Conservation (phyloP, 2,329 filamentous ascomycete genomes). For the Neoascochyta sp. region DNA sequence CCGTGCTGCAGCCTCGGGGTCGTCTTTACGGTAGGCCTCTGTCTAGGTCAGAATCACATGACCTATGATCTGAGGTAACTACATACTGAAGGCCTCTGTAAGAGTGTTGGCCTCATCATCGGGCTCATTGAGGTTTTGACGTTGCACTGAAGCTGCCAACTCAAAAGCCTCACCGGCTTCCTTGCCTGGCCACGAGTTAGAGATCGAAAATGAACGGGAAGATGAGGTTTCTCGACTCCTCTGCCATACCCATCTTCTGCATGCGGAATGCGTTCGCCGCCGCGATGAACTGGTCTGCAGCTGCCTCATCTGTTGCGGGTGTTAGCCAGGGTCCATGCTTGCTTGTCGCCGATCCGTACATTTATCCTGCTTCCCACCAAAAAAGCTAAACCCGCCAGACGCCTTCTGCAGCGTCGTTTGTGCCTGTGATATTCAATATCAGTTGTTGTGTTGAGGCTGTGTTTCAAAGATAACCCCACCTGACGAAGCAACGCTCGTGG, state of each 20-base stretch:
- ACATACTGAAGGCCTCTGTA: conserved; percentile 74
- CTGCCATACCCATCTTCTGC: conserved; percentile 69
- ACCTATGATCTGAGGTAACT: too few species aligned
- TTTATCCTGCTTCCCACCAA: conserved; percentile 82
- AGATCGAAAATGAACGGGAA: too few species aligned
- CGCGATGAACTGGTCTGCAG: conserved; percentile 80
- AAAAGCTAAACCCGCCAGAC: conserved; percentile 79
- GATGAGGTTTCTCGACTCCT: too few species aligned
- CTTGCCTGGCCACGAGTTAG: conserved; percentile 68
- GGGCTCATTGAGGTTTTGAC: conserved; percentile 77
- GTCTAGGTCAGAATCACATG: conserved; percentile 3
- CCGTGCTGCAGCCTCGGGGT: conserved; percentile 76
- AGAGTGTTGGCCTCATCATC: conserved; percentile 88
- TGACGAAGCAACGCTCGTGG: conserved; percentile 38
- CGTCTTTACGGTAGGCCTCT: conserved; percentile 80
- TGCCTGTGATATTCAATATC: conserved; percentile 58
- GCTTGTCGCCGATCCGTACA: conserved; percentile 36
- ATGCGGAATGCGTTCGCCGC: conserved; percentile 90
- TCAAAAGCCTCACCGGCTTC: conserved; percentile 87
- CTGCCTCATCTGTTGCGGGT: conserved; percentile 60
- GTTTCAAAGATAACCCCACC: conserved; percentile 31
- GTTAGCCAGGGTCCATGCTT: conserved; percentile 11
- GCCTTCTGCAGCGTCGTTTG: conserved; percentile 77
- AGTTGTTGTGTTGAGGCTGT: conserved; percentile 29
- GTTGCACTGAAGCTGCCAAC: conserved; percentile 75